Evolutionary conservation across 106 monocot species (phyloP).

Genomic region (Dendrobium huoshanense): DNA sequence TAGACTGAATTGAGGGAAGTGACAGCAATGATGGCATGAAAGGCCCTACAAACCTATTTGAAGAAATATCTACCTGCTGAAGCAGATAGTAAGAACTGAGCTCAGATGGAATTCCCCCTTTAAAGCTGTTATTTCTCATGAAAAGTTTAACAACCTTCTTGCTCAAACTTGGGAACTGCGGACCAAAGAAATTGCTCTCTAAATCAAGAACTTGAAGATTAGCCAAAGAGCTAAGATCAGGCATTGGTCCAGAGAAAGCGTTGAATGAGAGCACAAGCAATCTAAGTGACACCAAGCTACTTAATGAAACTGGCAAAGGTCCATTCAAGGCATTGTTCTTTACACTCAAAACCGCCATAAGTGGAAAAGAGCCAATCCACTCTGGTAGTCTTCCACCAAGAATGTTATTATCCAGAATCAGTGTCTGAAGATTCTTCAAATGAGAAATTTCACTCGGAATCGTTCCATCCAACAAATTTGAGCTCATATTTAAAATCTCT

Average conservation of each 20-base stretch:
- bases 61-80: slow-evolving; percentile 62
- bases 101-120: slow-evolving; percentile 56
- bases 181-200: slow-evolving; percentile 70
- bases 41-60: slow-evolving; percentile 81
- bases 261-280: slow-evolving; percentile 66
- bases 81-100: slow-evolving; percentile 50
- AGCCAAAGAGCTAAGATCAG: slow-evolving; percentile 52
- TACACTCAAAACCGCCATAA: slow-evolving; percentile 54
- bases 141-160: slow-evolving; percentile 62
- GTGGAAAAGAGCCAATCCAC: slow-evolving; percentile 40
- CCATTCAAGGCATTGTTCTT: slow-evolving; percentile 69
- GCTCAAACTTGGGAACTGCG: slow-evolving; percentile 67
- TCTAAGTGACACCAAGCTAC: slow-evolving; percentile 46
- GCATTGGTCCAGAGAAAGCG: slow-evolving; percentile 51
- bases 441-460: slow-evolving; percentile 52
- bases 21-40: slow-evolving; percentile 59
- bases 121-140: slow-evolving; percentile 72
- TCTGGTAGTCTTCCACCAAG: slow-evolving; percentile 42
- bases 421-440: slow-evolving; percentile 58
- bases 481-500: slow-evolving; percentile 89
- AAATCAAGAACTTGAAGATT: slow-evolving; percentile 89
- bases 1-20: slow-evolving; percentile 56
- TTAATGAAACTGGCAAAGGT: slow-evolving; percentile 51
- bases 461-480: slow-evolving; percentile 62
- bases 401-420: slow-evolving; percentile 77